Conservation (phyloP, 768 basidiomycete genomes). For the Flagelloscypha sp. region DNA sequence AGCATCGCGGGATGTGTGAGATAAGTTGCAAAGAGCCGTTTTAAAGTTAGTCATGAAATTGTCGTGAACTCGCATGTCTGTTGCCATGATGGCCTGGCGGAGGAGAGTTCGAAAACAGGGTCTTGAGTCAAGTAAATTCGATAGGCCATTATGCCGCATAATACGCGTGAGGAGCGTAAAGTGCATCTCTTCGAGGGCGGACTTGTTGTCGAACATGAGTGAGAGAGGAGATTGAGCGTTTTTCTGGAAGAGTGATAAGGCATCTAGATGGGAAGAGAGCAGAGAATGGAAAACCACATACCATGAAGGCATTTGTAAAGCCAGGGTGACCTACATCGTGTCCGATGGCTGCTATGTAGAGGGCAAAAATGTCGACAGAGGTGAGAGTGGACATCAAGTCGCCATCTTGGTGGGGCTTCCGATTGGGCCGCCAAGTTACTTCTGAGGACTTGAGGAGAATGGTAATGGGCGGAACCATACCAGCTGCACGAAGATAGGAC, state of each 20-base stretch:
- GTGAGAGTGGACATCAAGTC: constrained; percentile 35
- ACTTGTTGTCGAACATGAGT: constrained; percentile 80
- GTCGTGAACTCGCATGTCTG: constrained; percentile 89
- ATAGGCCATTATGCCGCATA: constrained; percentile 74
- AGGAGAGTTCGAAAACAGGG: constrained; percentile 62
- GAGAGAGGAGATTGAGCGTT: constrained; percentile 89
- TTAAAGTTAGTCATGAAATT: constrained; percentile 72
- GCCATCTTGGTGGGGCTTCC: constrained; percentile 31
- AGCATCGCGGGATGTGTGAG: too few relatives aligned
- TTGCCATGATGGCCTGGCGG: constrained; percentile 78
- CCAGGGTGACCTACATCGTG: constrained; percentile 98
- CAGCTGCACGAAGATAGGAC: constrained; percentile 70
- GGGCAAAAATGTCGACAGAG: constrained; percentile 70
- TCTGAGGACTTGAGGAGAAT: constrained; percentile 44
- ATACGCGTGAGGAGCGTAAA: constrained; percentile 71
- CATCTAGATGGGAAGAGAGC: constrained; percentile 6
- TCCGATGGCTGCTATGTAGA: constrained; percentile 89
- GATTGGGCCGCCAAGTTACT: constrained; percentile 28
- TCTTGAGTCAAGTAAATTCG: constrained; percentile 44
- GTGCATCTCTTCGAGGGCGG: constrained; percentile 90
- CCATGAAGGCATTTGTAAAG: constrained; percentile 90
- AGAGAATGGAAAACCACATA: constrained; percentile 27
- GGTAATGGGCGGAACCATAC: constrained; percentile 71
- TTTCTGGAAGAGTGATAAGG: too few relatives aligned
- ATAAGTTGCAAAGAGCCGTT: too few relatives aligned